These are phyloP conservation scores for Coniochaeta ligniaria DNA, from an alignment of 2,329 filamentous ascomycete genomes.

Conservation along the genomic window DNA sequence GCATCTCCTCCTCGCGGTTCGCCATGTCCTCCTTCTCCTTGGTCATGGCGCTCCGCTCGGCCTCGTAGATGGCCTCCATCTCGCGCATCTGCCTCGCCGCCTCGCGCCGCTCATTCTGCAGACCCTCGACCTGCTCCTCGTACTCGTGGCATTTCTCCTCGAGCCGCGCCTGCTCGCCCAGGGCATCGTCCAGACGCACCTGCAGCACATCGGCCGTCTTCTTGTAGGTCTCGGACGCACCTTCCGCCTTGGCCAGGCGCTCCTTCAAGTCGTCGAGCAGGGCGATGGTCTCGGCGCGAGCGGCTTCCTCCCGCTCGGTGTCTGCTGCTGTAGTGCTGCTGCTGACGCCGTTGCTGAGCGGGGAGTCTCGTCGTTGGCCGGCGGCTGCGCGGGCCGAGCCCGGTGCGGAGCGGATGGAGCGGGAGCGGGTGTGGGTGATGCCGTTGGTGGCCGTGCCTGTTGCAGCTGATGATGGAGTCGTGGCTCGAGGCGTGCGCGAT, in stretches of 20 bases:
- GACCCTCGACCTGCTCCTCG: conserved; percentile 72
- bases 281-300: conserved; percentile 70
- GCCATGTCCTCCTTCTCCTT: conserved; percentile 88
- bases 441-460: conserved; percentile 25
- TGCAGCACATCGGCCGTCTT: conserved; percentile 83
- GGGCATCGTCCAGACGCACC: conserved; percentile 75
- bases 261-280: conserved; percentile 79
- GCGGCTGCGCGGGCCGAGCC: conserved; percentile 64
- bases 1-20: conserved; percentile 82
- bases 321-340: conserved; percentile 26
- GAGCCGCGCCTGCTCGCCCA: conserved; percentile 74
- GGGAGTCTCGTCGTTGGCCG: conserved; percentile 49
- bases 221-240: conserved; percentile 67
- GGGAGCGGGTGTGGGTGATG: conserved; percentile 38
- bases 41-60: conserved; percentile 77
- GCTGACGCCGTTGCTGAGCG: conserved; percentile 32
- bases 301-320: conserved; percentile 58
- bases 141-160: conserved; percentile 85
- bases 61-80: conserved; percentile 87
- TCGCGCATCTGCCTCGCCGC: conserved; percentile 77
- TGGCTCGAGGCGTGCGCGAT: conserved; percentile 27
- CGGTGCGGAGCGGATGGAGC: conserved; percentile 59
- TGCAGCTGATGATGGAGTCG: conserved; percentile 39
- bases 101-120: conserved; percentile 82
- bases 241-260: conserved; percentile 74